Conservation (phyloP, 2,329 filamentous ascomycete genomes). For the Sporothrix dimorphospora region DNA sequence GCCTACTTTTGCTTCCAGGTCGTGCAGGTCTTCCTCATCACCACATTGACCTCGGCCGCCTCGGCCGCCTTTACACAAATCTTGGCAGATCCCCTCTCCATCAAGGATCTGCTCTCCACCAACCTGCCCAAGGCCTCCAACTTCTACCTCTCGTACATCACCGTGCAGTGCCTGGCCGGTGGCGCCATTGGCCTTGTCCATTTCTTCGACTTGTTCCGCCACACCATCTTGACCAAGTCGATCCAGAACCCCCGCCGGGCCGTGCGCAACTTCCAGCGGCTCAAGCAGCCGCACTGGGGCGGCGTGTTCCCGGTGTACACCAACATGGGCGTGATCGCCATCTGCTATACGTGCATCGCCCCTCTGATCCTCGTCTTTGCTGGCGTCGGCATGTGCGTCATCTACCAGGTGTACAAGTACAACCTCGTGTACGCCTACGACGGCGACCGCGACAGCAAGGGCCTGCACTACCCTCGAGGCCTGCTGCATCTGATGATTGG, state of each 20-base stretch:
- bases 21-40: constrained; percentile 82
- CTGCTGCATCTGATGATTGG: constrained; percentile 84
- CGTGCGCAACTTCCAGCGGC: constrained; percentile 71
- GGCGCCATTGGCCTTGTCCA: constrained; percentile 75
- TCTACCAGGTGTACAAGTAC: constrained; percentile 86
- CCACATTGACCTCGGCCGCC: constrained; percentile 75
- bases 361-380: constrained; percentile 82
- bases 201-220: constrained; percentile 59
- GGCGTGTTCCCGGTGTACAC: constrained; percentile 75
- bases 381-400: constrained; percentile 72
- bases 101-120: constrained; percentile 61
- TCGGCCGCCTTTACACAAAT: constrained; percentile 62
- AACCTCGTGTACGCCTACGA: constrained; percentile 83
- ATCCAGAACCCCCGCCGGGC: constrained; percentile 81
- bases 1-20: constrained; percentile 82
- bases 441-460: constrained; percentile 81
- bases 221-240: constrained; percentile 64
- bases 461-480: constrained; percentile 83
- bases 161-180: constrained; percentile 79
- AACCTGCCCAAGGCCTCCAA: constrained; percentile 73
- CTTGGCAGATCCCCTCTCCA: constrained; percentile 59
- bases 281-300: constrained; percentile 75
- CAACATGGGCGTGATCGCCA: constrained; percentile 71
- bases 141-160: constrained; percentile 83
- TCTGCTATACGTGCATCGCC: constrained; percentile 82